These are phyloP conservation scores for Lactarius psammicola DNA, from an alignment of 768 basidiomycete genomes.

Conservation along the genomic window DNA sequence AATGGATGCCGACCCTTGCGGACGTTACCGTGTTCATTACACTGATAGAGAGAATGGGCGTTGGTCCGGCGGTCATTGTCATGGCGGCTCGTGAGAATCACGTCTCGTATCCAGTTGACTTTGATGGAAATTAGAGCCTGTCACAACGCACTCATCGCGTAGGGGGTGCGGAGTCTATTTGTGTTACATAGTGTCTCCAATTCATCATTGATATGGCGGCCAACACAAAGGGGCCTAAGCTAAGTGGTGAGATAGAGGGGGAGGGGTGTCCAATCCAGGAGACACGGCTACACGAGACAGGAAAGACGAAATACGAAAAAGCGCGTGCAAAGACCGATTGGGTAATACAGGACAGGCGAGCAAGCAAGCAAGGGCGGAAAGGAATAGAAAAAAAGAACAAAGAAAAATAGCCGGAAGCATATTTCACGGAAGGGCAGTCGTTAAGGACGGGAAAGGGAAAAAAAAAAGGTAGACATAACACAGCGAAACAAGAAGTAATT, in stretches of 20 bases:
- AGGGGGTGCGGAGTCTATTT: conserved; percentile 17
- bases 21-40: conserved; percentile 11
- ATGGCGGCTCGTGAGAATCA: conserved; percentile 10
- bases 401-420: conserved; percentile 25
- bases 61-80: not conserved
- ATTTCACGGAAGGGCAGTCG: conserved; percentile 23
- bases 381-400: not conserved
- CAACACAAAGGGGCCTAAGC: conserved; percentile 4
- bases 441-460: not conserved
- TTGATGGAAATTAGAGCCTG: not conserved
- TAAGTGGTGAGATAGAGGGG: conserved; percentile 23
- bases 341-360: conserved; percentile 25
- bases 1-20: conserved; percentile 1
- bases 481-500: conserved; percentile 26
- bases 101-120: not conserved
- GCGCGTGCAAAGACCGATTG: conserved; percentile 25
- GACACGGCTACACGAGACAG: conserved; percentile 28
- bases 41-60: not conserved
- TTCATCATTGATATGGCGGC: conserved; percentile 22
- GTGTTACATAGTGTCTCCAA: conserved; percentile 26
- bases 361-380: conserved; percentile 11
- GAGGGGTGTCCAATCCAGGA: conserved; percentile 24
- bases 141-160: conserved; percentile 7
- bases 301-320: conserved; percentile 2
- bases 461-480: conserved; percentile 19